A percentile compares a stretch with the other conserved stretches of the same genome.
phyloP scores from a whole-genome alignment of 2,329 filamentous ascomycete species.

The Eutypa lata region DNA sequence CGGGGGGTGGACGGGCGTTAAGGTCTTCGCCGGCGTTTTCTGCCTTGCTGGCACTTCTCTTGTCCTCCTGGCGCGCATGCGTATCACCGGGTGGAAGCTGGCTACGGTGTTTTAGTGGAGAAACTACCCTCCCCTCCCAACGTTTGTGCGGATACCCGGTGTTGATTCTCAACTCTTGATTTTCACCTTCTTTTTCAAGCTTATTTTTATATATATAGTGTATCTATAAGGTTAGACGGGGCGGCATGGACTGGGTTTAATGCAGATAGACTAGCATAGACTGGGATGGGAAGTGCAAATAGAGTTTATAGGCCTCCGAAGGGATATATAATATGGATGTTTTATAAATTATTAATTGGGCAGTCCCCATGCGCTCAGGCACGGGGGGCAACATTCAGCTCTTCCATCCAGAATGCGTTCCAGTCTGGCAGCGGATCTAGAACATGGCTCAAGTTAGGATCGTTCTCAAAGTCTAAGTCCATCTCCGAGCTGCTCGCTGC shows the following conservation, averaged over 20 bases:
- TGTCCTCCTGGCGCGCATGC: background rate
- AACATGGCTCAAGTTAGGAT: background rate
- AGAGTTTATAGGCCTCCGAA: no score
- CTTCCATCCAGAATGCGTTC: background rate
- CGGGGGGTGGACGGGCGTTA: slow-evolving; percentile 4
- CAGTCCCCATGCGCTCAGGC: background rate
- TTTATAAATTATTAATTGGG: no score
- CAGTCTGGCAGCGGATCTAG: background rate
- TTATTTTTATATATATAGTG: no score
- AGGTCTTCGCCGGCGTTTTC: slow-evolving; percentile 7
- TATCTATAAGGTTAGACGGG: no score
- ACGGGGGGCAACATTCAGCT: background rate
- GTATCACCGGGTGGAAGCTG: slow-evolving; percentile 2
- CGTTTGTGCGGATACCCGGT: background rate
- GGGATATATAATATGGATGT: no score
- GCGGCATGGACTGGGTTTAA: no score
- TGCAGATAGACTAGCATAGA: no score
- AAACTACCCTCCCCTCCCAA: background rate
- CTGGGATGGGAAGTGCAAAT: no score
- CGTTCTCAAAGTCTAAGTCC: background rate
- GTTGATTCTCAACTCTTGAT: background rate
- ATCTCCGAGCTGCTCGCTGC: background rate
- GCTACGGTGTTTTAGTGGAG: slow-evolving; percentile 3
- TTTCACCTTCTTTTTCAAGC: no score
- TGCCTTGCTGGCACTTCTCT: slow-evolving; percentile 3